phyloP scores from a whole-genome alignment of 2,329 filamentous ascomycete genomes.

The Cladosporium sp. region DNA sequence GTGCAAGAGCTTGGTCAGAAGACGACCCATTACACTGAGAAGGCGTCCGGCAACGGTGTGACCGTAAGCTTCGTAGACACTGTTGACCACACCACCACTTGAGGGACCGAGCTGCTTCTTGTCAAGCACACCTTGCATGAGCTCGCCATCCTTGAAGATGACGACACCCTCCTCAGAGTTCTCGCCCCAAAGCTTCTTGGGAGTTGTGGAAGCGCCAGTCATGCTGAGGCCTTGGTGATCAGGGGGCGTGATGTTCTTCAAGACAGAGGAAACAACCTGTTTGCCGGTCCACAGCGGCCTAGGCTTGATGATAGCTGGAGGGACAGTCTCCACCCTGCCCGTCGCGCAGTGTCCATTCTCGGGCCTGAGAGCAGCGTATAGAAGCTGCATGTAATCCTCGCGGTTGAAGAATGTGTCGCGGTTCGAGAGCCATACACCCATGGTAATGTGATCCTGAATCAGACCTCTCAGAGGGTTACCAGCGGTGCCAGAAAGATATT shows the following conservation, averaged over 20 bases:
- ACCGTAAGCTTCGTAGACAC: constrained; percentile 89
- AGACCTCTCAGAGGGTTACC: constrained; percentile 91
- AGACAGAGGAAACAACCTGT: constrained; percentile 84
- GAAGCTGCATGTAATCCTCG: constrained; percentile 85
- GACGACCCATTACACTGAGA: constrained; percentile 79
- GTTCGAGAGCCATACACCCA: constrained; percentile 84
- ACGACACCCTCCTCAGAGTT: constrained; percentile 71
- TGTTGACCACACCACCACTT: constrained; percentile 80
- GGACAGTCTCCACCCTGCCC: constrained; percentile 72
- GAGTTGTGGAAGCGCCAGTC: constrained; percentile 70
- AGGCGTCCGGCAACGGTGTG: constrained; percentile 79
- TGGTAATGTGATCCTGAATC: constrained; percentile 97
- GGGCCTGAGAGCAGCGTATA: constrained; percentile 83
- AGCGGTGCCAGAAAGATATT: constrained; percentile 89
- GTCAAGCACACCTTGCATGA: constrained; percentile 86
- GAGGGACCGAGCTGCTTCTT: constrained; percentile 91
- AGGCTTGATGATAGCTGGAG: constrained; percentile 78
- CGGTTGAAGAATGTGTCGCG: constrained; percentile 85
- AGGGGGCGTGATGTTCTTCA: constrained; percentile 82
- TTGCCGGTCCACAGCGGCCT: constrained; percentile 87
- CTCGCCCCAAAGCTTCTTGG: constrained; percentile 73
- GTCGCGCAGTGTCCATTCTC: constrained; percentile 83
- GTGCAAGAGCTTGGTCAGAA: constrained; percentile 82
- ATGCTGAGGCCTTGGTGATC: constrained; percentile 73
- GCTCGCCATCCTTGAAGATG: constrained; percentile 76